Evolutionary conservation across 495 filamentous ascomycete genomes (phyloP), one percentile per base, ranked within the genome.

Genomic region (Neurospora terricola): DNA sequence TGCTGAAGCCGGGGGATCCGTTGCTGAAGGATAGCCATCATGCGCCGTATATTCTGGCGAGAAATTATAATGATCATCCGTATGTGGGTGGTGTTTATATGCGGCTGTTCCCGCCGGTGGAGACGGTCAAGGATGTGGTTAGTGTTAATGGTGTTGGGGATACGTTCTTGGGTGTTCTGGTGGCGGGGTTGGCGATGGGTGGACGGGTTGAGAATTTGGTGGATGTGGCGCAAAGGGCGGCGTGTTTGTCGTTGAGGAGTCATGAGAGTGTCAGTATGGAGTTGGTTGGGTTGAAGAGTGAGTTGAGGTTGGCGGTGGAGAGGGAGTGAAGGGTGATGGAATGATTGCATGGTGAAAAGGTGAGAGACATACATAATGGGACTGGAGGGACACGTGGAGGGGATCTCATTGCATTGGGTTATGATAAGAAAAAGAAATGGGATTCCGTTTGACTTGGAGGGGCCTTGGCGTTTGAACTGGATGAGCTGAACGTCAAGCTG

Each of bases 101-200:
- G 90, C 85, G 92, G 45, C 79, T 94, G 30, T 96, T 93, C 81
- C 87, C 91, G 0, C 84, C 91, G 16, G 86, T 86, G 3, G 90
- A 92, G 81, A 78, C 82, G n/a, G 83, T 97, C 1, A 80, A 86
- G 18, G 88, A 93, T 38, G 84, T 97, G 5, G 90, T 95, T 14
- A 95, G 92, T 74, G 96, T 98, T 14, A 99, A 98, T 79, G 96
- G 94, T 0, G 94, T 93, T 0, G 96, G 96, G 6, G 96, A 99
- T 82, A 98, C 96, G 0, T 93, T 98, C 75, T 83, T 96, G 3
- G 96, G 95, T 4, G 91, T 93, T 18, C 48, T 97, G 39, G 82
- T 97, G 30, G 90, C 93, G 2, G 91, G 92, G 3, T 72, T 88
- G 72, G 82, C 85, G 21, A 81, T 81, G 73, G 88, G 86, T 7